Percentiles rank a stretch among this genome's conserved stretches.
phyloP scores from a whole-genome alignment of 495 filamentous ascomycete genomes.

The Pseudomonodictys pantanalensis region DNA sequence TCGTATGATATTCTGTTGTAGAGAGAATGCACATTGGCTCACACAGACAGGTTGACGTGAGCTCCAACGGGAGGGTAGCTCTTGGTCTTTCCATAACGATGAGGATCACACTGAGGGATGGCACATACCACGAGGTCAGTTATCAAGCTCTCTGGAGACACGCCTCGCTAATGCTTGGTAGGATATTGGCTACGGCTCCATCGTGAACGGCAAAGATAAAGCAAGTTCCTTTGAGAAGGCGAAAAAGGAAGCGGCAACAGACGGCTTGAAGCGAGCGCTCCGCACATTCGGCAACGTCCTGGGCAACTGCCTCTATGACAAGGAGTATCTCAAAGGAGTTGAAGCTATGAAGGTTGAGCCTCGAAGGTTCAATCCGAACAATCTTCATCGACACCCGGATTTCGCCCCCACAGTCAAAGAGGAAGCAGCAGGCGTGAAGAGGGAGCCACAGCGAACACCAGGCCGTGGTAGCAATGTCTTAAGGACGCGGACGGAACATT shows the following conservation, averaged over 20 bases:
- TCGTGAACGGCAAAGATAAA: slow-evolving; percentile 93
- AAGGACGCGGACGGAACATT: slow-evolving; percentile 28
- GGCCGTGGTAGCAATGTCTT: slow-evolving; percentile 1
- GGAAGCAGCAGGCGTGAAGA: slow-evolving; percentile 46
- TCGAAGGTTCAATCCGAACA: slow-evolving; percentile 66
- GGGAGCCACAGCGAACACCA: slow-evolving; percentile 7
- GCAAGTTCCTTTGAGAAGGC: slow-evolving; percentile 94
- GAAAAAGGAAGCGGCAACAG: slow-evolving; percentile 96
- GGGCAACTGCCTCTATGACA: slow-evolving; percentile 97
- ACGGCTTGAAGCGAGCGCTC: slow-evolving; percentile 84
- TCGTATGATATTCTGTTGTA: slow-evolving; percentile 50
- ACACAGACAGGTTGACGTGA: slow-evolving; percentile 58
- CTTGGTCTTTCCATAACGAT: slow-evolving; percentile 85
- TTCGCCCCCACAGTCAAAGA: slow-evolving; percentile 60
- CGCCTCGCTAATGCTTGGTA: slow-evolving; percentile 33
- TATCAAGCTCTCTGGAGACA: not conserved
- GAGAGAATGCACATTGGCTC: not conserved
- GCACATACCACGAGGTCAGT: slow-evolving; percentile 82
- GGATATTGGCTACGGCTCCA: slow-evolving; percentile 93
- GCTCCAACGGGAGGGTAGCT: slow-evolving; percentile 63
- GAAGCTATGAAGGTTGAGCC: slow-evolving; percentile 72
- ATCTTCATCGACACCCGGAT: slow-evolving; percentile 77
- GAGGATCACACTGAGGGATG: slow-evolving; percentile 83
- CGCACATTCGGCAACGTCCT: slow-evolving; percentile 93
- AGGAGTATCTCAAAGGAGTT: slow-evolving; percentile 81